phyloP scores from a whole-genome alignment of 805 yeast species.

The Schwanniomyces vanrijiae region DNA sequence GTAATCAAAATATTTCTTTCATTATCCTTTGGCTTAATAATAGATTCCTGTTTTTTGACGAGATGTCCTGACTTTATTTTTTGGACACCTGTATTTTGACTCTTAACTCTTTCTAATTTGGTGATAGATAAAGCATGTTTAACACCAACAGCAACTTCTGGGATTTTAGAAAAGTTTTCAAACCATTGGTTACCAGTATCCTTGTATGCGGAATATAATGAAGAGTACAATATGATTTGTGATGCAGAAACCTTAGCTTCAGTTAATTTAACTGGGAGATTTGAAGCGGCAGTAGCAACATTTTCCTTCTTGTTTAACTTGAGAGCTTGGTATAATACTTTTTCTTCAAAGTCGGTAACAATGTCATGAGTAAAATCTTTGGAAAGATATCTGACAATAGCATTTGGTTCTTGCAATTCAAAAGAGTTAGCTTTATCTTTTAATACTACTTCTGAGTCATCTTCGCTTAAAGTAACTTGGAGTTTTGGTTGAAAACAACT shows the following conservation, averaged over 20 bases:
- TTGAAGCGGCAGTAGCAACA: conserved; percentile 12
- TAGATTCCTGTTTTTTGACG: conserved; percentile 28
- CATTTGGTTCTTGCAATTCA: conserved; percentile 62
- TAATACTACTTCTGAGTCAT: conserved; percentile 26
- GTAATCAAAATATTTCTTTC: conserved; percentile 86
- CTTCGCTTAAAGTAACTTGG: conserved; percentile 21
- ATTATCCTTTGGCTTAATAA: conserved; percentile 57
- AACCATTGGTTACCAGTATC: conserved; percentile 40
- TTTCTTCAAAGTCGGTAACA: conserved; percentile 45
- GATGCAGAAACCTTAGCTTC: conserved; percentile 41
- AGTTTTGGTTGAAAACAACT: conserved; percentile 26
- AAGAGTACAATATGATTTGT: conserved; percentile 59
- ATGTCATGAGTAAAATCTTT: conserved; percentile 42
- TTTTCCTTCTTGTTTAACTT: conserved; percentile 31
- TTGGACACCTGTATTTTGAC: conserved; percentile 39
- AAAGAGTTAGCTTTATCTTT: conserved; percentile 37
- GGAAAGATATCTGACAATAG: conserved; percentile 65
- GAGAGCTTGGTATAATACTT: conserved; percentile 39
- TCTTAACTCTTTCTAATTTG: conserved; percentile 39
- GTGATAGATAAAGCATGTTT: conserved; percentile 47
- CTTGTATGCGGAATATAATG: conserved; percentile 47
- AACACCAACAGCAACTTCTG: conserved; percentile 46
- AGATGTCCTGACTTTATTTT: conserved; percentile 30
- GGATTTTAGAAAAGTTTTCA: conserved; percentile 33
- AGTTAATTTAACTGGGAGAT: conserved; percentile 1